Base-by-base conservation (phyloP, 192 early-diverging fungal species). In the Pilaira anomala region DNA sequence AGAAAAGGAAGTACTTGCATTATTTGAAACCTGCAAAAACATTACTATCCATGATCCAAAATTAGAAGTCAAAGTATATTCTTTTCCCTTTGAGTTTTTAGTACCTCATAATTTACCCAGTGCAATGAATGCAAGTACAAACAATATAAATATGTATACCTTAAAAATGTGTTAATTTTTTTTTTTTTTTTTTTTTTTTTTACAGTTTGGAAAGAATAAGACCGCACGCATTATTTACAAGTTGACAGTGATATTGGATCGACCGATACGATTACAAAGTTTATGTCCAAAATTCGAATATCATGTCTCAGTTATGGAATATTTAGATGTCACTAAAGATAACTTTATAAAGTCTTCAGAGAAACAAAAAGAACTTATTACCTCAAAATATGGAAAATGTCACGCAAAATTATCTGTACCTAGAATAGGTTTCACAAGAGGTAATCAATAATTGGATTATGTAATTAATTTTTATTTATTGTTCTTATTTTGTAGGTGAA, bases 101-200 rank as follows among this genome's bases (percentile, higher is more conserved):
- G 65, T 76, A 19, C 68, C 69, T n/a, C 25, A 59, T 7, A 33
- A 67, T 29, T n/a, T 76, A 7, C 74, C 74, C 5, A 76, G 74
- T 62, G 57, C 53, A 18, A 62, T 67, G 62, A 61, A 76, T 42
- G 65, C 71, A 52, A 26, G 39, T 41, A 41, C 9, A 39, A 6
- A 3, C 4, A 18, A 46, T 5, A 46, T 13, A 46, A 18, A 18
- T 40, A 40, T 40, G 12, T 40, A 7, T 63, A 26, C n/a, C 44
- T 14, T 18, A 50, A n/a, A n/a, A n/a, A n/a, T n/a, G n/a, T n/a
- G n/a, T n/a, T n/a, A n/a, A n/a, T n/a, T n/a, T n/a, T n/a, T n/a
- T n/a, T 48, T 19, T 7, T 39, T 14, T 39, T n/a, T 46, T 16
- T 45, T 46, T 30, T 4, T 29, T 44, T 48, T 18, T 44, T 3